Evolutionary conservation across 2,329 filamentous ascomycete species (phyloP).

Genomic region (Paecilomyces fulvus): DNA sequence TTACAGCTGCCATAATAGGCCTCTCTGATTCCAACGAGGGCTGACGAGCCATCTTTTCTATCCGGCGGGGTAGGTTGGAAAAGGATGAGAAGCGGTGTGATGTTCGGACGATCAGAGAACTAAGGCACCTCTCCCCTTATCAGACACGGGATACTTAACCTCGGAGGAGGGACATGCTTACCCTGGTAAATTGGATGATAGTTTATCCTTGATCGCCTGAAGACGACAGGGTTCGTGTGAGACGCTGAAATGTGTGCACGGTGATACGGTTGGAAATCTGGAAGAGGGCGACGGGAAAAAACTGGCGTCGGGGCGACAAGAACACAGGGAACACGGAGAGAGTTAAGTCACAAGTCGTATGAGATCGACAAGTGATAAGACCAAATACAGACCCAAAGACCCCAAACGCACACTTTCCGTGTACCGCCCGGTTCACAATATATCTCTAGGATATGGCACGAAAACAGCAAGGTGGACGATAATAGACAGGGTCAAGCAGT

Average conservation of each 20-base stretch:
- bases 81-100: neutral
- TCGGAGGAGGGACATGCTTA: neutral
- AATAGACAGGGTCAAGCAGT: too few relatives aligned
- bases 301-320: neutral
- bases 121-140: neutral
- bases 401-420: neutral
- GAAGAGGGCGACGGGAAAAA: neutral
- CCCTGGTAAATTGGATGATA: neutral
- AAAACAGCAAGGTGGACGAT: neutral
- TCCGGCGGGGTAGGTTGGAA: neutral
- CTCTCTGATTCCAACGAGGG: conserved; percentile 46
- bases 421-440: neutral
- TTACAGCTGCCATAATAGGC: conserved; percentile 48
- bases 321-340: neutral
- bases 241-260: neutral
- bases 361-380: neutral
- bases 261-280: neutral
- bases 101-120: neutral
- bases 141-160: neutral
- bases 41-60: conserved; percentile 26
- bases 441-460: conserved; percentile 2
- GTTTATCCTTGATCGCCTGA: neutral
- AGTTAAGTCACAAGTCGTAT: conserved; percentile 1
- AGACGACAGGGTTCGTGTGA: neutral
- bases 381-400: neutral